Evolutionary conservation across 2,329 filamentous ascomycete genomes (phyloP), one percentile per base, ranked within the genome.

Genomic region (Ophiosphaerella narmari): DNA sequence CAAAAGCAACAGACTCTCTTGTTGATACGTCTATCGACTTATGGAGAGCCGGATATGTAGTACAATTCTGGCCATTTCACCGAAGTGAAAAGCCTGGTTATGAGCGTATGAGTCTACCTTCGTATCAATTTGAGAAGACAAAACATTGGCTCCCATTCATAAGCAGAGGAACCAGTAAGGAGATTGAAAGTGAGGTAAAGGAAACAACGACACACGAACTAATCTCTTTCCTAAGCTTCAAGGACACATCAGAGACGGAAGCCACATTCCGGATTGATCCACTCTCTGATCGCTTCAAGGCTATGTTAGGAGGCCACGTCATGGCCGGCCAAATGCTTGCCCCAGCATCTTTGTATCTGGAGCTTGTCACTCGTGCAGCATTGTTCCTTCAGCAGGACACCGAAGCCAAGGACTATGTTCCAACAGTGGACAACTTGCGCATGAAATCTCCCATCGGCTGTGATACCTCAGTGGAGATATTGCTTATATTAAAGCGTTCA

Each of bases 251-350:
- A 2, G 50, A 44, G 12, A 40, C 40, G 4, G 47, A 36, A 6
- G 65, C 68, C 1, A 63, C 67, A 0, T 80, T 79, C 67, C 65
- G 65, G 1, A 63, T 80, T 60, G 76, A 78, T 53, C 76, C 74
- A 0, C 46, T 29, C 1, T 63, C 54, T 0, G 44, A 67, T 0
- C 57, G 72, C 31, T 80, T 74, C 53, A 40, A 71, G 16, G 23
- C 52, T 0, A 48, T 73, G 5, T 40, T 79, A 1, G 50, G 57
- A 0, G 70, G 69, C 4, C 77, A 81, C 45, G 65, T 67, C 0
- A 74, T 77, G 40, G 70, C 68, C 54, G 71, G 16, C 75, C 75
- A 0, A 74, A 73, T 0, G 65, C 74, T 73, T n/a, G 67, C 63
- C 21, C 77, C 78, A 0, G 69, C 62, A 0, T 76, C 71, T 0